Evolutionary conservation across 164 flowering plant genomes (phyloP).

Genomic region (Tetrastigma voinierianum): DNA sequence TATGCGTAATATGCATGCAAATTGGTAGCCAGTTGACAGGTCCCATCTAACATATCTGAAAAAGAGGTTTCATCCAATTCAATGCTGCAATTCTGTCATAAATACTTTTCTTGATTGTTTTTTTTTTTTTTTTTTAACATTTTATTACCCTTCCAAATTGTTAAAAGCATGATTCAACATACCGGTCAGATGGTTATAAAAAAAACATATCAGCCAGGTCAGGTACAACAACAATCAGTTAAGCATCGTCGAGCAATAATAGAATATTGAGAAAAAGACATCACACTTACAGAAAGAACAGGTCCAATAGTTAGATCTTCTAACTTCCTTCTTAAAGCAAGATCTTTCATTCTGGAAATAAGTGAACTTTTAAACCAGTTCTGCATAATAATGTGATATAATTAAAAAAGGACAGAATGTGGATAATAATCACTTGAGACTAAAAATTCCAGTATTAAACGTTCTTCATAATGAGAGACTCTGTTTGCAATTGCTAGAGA

Average conservation of each 20-base stretch:
- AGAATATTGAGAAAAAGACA: background rate
- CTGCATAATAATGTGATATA: constrained; percentile 35
- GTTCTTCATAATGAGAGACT: too few species aligned
- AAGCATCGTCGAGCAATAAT: too few species aligned
- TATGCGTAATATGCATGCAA: background rate
- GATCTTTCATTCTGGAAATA: constrained; percentile 61
- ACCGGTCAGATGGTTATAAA: too few species aligned
- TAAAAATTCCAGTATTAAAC: too few species aligned
- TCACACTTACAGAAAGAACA: constrained; percentile 81
- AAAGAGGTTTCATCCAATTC: background rate
- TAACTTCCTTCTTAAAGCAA: constrained; percentile 85
- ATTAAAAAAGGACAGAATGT: background rate
- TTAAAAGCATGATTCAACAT: too few species aligned
- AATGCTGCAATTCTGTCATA: background rate
- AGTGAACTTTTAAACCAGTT: constrained; percentile 77
- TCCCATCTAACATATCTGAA: background rate
- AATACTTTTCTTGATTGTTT: too few species aligned
- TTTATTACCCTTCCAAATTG: too few species aligned
- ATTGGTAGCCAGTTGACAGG: background rate
- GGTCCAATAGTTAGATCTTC: constrained; percentile 94
- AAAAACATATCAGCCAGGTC: background rate
- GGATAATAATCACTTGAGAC: background rate
- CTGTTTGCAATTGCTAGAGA: constrained; percentile 1
- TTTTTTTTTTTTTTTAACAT: too few species aligned
- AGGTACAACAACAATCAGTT: background rate